Evolutionary conservation across 116 monocot species (phyloP), one percentile per base, ranked within the genome.

Genomic region (Thalassia testudinum): DNA sequence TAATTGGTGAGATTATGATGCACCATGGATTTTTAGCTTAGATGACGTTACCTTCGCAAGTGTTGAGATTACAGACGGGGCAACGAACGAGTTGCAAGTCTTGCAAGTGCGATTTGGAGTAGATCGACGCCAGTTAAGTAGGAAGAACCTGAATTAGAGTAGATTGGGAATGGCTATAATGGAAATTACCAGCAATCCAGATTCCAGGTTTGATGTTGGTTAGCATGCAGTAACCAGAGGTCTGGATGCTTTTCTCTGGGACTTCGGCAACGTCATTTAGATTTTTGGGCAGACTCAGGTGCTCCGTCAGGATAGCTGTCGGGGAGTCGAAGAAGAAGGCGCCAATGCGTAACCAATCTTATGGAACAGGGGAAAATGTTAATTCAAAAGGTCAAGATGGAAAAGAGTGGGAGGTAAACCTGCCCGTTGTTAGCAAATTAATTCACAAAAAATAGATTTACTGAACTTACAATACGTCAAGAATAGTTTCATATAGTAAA

Each of bases 51-150:
- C 92, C 95, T 81, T 84, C 81, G 57, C 95, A 95, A 13, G 81
- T 77, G 64, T 76, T 70, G 44, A 93, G 83, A 62, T 88, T 95
- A 81, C 88, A 95, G 56, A 81, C 81, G 0, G 95, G 95, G 62
- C 95, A 88, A 0, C 85, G 78, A 43, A 85, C 84, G 20, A 95
- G 87, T 71, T 95, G 95, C 17, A 88, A 64, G 68, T 95, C 95
- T 87, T 45, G 4, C 45, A 5, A 45, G 19, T 7, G 45, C 15
- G 18, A 40, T 13, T 38, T 44, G 44, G 18, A 44, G 18, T 3
- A 34, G 30, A 34, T 34, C 30, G 10, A 34, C 6, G 3, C 30
- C 10, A 10, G 10, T 34, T 34, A 34, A 34, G 3, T 34, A 34
- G 30, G 30, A 34, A 34, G 3, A 10, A 34, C 30, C 30, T 34